phyloP scores from a whole-genome alignment of 768 basidiomycete genomes.

The Termitomyces sp. region DNA sequence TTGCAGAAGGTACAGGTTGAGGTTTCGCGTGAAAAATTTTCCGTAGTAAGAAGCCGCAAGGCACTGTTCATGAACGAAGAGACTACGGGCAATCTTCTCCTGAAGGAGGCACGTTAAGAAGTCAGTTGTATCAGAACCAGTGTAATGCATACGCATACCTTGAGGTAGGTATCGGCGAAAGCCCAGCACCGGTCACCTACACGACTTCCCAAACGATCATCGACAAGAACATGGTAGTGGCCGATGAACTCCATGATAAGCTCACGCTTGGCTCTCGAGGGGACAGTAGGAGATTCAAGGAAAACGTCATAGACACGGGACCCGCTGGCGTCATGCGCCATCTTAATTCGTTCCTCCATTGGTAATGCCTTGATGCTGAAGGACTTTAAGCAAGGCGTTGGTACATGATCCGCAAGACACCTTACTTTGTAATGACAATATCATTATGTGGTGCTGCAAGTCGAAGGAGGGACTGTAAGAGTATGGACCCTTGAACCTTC shows the following conservation, averaged over 20 bases:
- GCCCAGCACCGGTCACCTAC: slow-evolving; percentile 91
- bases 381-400: neutral
- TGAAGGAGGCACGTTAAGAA: slow-evolving; percentile 22
- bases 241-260: slow-evolving; percentile 75
- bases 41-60: slow-evolving; percentile 80
- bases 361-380: slow-evolving; percentile 54
- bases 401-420: neutral
- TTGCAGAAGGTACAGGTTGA: slow-evolving; percentile 73
- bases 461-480: slow-evolving; percentile 78
- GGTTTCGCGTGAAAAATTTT: slow-evolving; percentile 76
- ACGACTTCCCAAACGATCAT: slow-evolving; percentile 87
- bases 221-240: slow-evolving; percentile 73
- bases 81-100: slow-evolving; percentile 89
- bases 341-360: slow-evolving; percentile 48
- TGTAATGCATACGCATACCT: slow-evolving; percentile 43
- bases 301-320: slow-evolving; percentile 79
- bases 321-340: slow-evolving; percentile 50
- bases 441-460: slow-evolving; percentile 63
- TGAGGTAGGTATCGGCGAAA: slow-evolving; percentile 87
- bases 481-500: slow-evolving; percentile 77
- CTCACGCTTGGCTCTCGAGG: slow-evolving; percentile 58
- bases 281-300: slow-evolving; percentile 61
- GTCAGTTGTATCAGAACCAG: neutral
- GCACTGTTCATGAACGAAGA: slow-evolving; percentile 63
- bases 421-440: slow-evolving; percentile 64